Evolutionary conservation across 2,329 filamentous ascomycete genomes (phyloP).

Genomic region (Sarocladiaceae sp.): DNA sequence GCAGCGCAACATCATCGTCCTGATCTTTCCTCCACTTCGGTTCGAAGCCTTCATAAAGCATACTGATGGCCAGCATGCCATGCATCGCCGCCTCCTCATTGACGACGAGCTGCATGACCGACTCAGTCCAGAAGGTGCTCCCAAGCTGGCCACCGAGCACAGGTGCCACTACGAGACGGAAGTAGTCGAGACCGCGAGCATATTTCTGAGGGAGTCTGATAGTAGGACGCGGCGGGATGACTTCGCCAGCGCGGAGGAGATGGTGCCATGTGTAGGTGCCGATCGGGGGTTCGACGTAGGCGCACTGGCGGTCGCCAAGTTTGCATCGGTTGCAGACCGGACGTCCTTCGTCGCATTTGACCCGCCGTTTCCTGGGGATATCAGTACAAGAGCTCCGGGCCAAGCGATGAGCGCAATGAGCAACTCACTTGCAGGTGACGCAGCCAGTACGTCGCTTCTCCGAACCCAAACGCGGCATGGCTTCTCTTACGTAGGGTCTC

Average conservation of each 20-base stretch:
- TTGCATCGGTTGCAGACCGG: slow-evolving; percentile 45
- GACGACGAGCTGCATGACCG: slow-evolving; percentile 29
- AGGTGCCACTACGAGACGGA: slow-evolving; percentile 29
- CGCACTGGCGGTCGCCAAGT: slow-evolving; percentile 46
- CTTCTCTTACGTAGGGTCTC: too few species aligned
- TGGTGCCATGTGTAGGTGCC: slow-evolving; percentile 27
- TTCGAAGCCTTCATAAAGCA: slow-evolving; percentile 28
- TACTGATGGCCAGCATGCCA: slow-evolving; percentile 32
- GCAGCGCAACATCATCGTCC: slow-evolving; percentile 25
- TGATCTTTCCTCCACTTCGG: slow-evolving; percentile 9
- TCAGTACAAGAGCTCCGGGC: too few species aligned
- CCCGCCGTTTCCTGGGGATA: slow-evolving; percentile 39
- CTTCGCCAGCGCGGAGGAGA: slow-evolving; percentile 22
- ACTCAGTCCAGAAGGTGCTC: slow-evolving; percentile 34
- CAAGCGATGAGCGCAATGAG: not conserved
- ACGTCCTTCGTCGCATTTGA: slow-evolving; percentile 52
- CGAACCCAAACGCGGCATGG: slow-evolving; percentile 19
- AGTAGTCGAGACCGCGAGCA: slow-evolving; percentile 29
- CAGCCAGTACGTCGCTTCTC: slow-evolving; percentile 40
- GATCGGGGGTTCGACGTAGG: slow-evolving; percentile 36
- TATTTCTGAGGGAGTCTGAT: slow-evolving; percentile 13
- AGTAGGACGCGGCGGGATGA: slow-evolving; percentile 13
- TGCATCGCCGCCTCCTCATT: slow-evolving; percentile 31
- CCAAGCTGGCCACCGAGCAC: slow-evolving; percentile 28
- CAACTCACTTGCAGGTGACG: slow-evolving; percentile 47